Evolutionary conservation across 768 basidiomycete species (phyloP).

Genomic region (Sarcomyxa edulis): DNA sequence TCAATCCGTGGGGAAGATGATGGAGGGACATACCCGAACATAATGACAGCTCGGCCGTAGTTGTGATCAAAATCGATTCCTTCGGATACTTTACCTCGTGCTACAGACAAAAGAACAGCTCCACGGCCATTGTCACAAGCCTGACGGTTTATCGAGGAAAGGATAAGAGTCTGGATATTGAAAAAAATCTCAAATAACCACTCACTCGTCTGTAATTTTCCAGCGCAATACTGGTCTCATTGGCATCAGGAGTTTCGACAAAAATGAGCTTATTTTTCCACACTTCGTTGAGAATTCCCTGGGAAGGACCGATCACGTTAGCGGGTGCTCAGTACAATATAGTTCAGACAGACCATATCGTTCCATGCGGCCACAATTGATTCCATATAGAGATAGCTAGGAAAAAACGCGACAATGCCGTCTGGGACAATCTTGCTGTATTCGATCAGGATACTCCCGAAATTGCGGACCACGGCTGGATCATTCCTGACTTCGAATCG

Average conservation of each 20-base stretch:
- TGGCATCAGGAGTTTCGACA: slow-evolving; percentile 98
- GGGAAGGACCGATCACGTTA: slow-evolving; percentile 7
- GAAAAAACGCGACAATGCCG: slow-evolving; percentile 98
- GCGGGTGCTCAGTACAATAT: not conserved
- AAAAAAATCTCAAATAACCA: slow-evolving; percentile 1
- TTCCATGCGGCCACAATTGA: slow-evolving; percentile 99
- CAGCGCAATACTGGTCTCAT: slow-evolving; percentile 95
- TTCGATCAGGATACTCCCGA: slow-evolving; percentile 96
- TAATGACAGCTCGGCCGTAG: slow-evolving; percentile 97
- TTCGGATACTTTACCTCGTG: slow-evolving; percentile 98
- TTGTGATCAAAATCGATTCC: slow-evolving; percentile 99
- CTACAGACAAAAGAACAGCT: slow-evolving; percentile 93
- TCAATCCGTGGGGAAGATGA: slow-evolving; percentile 2
- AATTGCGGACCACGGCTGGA: slow-evolving; percentile 97
- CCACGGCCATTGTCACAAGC: slow-evolving; percentile 99
- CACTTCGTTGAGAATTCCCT: slow-evolving; percentile 98
- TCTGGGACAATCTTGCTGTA: slow-evolving; percentile 98
- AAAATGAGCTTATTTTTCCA: slow-evolving; percentile 99
- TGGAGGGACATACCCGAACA: slow-evolving; percentile 80
- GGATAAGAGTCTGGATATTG: slow-evolving; percentile 5
- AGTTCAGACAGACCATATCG: slow-evolving; percentile 77
- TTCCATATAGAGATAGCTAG: slow-evolving; percentile 99
- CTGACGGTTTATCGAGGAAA: slow-evolving; percentile 39
- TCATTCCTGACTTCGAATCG: slow-evolving; percentile 99
- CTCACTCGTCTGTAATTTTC: slow-evolving; percentile 88